Conservation (phyloP, 2,329 filamentous ascomycete species). For the Colletotrichum sp. region DNA sequence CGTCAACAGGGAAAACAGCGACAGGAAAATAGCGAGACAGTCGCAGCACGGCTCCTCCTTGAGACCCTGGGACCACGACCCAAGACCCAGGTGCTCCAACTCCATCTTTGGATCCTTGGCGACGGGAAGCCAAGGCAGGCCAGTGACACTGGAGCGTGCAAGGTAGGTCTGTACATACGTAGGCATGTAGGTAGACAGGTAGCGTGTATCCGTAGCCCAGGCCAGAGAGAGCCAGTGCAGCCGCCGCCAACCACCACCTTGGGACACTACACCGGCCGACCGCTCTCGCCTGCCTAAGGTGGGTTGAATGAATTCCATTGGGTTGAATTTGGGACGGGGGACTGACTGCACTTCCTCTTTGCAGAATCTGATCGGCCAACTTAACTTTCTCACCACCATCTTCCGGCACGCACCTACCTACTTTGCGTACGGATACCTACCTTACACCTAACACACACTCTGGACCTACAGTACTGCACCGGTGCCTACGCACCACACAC, state of each 20-base stretch:
- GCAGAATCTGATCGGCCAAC: slow-evolving; percentile 14
- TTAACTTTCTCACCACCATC: slow-evolving; percentile 13
- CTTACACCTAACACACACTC: neutral
- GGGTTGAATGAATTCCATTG: neutral
- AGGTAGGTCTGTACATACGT: neutral
- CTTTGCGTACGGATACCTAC: neutral
- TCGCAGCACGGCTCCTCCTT: slow-evolving; percentile 4
- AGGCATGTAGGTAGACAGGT: neutral
- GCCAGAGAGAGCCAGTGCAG: neutral
- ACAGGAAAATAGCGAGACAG: neutral
- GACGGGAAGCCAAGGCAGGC: neutral
- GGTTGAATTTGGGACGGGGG: neutral
- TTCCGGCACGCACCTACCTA: neutral
- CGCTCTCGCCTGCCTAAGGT: neutral
- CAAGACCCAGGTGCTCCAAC: neutral
- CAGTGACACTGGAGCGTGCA: neutral
- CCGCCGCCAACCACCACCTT: slow-evolving; percentile 13
- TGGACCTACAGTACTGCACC: neutral
- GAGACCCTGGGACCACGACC: neutral
- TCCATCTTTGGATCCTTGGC: slow-evolving; percentile 20
- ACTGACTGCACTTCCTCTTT: neutral
- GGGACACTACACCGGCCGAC: neutral
- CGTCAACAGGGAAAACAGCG: slow-evolving; percentile 12
- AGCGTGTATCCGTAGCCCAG: neutral
- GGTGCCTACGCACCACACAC: neutral